Evolutionary conservation across 257 asterid species (phyloP).

Genomic region (Capsicum rhomboideum): DNA sequence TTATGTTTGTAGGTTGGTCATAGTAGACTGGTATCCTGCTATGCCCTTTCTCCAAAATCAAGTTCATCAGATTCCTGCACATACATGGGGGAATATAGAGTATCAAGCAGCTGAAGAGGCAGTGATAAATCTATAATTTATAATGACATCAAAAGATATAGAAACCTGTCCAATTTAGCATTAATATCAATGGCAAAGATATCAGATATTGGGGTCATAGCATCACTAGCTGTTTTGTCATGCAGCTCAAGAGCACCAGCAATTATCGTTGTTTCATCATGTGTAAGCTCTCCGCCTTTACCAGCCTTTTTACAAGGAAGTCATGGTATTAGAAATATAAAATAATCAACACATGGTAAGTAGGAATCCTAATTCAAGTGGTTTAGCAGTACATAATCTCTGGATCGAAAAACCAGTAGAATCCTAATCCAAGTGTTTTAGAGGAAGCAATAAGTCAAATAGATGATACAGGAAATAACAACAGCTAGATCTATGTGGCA

Average conservation of each 20-base stretch:
- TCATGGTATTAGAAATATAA: background rate
- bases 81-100: background rate
- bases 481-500: background rate
- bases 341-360: background rate
- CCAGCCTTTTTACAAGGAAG: constrained; percentile 66
- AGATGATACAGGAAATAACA: background rate
- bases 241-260: constrained; percentile 94
- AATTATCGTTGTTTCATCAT: constrained; percentile 94
- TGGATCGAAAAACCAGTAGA: background rate
- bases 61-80: constrained; percentile 50
- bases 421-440: background rate
- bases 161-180: constrained; percentile 76
- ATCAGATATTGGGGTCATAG: constrained; percentile 87
- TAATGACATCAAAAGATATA: background rate
- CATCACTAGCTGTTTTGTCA: constrained; percentile 85
- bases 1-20: constrained; percentile 41
- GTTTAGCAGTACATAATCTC: background rate
- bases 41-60: constrained; percentile 42
- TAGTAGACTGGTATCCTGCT: constrained; percentile 52
- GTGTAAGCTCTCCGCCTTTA: constrained; percentile 98
- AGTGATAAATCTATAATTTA: background rate
- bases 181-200: constrained; percentile 76
- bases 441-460: background rate
- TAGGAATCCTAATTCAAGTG: background rate
- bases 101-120: constrained; percentile 11